These are phyloP conservation scores for Irpex sp. DNA, from an alignment of 1,284 basidiomycete genomes.

Conservation along the genomic window DNA sequence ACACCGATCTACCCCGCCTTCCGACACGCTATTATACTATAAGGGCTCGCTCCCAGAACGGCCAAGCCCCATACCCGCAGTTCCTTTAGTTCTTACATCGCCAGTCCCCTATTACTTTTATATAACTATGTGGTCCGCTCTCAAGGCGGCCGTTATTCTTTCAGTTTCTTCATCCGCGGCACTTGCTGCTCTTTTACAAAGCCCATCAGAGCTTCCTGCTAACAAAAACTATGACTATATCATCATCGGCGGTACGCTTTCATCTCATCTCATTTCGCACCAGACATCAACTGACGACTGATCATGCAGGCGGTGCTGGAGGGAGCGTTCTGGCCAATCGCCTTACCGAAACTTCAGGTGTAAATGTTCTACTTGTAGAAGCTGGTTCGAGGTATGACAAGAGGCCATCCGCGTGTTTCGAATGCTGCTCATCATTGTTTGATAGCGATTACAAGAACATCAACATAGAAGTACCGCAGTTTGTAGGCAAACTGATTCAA, in stretches of 20 bases:
- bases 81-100: neutral
- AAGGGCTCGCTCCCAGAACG: neutral
- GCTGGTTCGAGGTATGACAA: slow-evolving; percentile 21
- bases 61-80: neutral
- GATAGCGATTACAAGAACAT: slow-evolving; percentile 3
- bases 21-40: neutral
- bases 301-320: slow-evolving; percentile 4
- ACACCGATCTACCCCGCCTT: neutral
- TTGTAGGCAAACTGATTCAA: neutral
- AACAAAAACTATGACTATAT: slow-evolving; percentile 10
- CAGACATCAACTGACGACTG: neutral
- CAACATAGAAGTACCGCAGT: slow-evolving; percentile 5
- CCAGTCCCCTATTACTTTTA: neutral
- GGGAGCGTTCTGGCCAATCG: slow-evolving; percentile 31
- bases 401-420: neutral
- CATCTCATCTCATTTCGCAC: neutral
- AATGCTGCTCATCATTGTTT: neutral
- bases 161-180: neutral
- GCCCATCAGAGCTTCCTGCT: neutral
- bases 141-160: neutral
- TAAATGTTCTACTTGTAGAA: slow-evolving; percentile 35
- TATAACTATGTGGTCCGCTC: neutral
- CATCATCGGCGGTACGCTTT: slow-evolving; percentile 9
- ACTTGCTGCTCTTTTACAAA: neutral
- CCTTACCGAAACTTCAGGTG: slow-evolving; percentile 19